These are phyloP conservation scores for Calonectria pseudoreteaudii DNA, from an alignment of 2,329 filamentous ascomycete species.

Conservation along the genomic window DNA sequence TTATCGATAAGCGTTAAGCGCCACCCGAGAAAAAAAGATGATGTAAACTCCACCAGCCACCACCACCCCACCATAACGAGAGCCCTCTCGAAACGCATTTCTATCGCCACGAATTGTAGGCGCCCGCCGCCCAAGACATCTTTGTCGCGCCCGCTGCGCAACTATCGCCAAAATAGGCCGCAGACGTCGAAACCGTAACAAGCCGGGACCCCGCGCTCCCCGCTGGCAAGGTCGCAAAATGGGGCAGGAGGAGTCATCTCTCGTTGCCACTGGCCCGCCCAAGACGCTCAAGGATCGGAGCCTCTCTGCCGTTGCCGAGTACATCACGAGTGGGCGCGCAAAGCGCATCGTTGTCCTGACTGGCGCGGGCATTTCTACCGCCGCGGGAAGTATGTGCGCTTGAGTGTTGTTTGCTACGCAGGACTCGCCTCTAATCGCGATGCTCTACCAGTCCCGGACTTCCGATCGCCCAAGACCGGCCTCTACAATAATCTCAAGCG, in stretches of 20 bases:
- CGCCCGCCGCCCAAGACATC: constrained; percentile 17
- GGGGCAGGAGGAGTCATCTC: constrained; percentile 85
- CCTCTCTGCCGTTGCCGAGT: constrained; percentile 80
- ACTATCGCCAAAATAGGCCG: constrained; percentile 53
- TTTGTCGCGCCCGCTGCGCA: neutral
- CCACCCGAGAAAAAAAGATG: constrained; percentile 35
- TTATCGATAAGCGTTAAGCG: constrained; percentile 42
- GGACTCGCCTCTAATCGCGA: neutral
- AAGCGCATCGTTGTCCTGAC: constrained; percentile 87
- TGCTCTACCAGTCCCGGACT: constrained; percentile 80
- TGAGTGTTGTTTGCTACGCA: neutral
- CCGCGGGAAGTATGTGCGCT: constrained; percentile 66
- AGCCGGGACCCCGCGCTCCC: constrained; percentile 48
- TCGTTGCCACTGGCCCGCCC: constrained; percentile 74
- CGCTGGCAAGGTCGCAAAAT: constrained; percentile 66
- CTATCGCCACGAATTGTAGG: constrained; percentile 13
- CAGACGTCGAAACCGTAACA: constrained; percentile 50
- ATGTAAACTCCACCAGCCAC: constrained; percentile 35
- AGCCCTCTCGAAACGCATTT: constrained; percentile 20
- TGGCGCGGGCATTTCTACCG: constrained; percentile 88
- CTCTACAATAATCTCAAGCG: constrained; percentile 92
- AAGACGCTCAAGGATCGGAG: constrained; percentile 75
- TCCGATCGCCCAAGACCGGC: constrained; percentile 91
- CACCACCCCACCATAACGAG: constrained; percentile 34
- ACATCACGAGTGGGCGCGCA: constrained; percentile 77